Percentiles rank a stretch among this genome's conserved stretches.
These are phyloP conservation scores for Nicotiana obtusifolia DNA, from an alignment of 257 asterid species.

Conservation along the genomic window DNA sequence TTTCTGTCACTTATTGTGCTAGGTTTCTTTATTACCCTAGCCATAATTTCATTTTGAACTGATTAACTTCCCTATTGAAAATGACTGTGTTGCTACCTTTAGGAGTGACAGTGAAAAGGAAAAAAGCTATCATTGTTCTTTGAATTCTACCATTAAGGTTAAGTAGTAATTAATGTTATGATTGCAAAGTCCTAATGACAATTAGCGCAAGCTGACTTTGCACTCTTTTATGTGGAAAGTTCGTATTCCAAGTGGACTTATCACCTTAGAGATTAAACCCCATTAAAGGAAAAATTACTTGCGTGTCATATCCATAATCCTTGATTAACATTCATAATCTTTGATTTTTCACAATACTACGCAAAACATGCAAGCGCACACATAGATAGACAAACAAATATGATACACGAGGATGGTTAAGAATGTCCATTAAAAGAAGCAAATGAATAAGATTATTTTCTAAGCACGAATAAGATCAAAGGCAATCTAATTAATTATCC, in stretches of 20 bases:
- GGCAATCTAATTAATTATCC: background rate
- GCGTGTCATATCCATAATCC: conserved; percentile 1
- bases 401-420: background rate
- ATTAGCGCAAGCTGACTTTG: conserved; percentile 36
- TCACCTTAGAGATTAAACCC: conserved; percentile 34
- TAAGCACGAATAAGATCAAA: background rate
- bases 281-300: conserved; percentile 23
- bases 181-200: conserved; percentile 30
- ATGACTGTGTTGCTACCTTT: conserved; percentile 9
- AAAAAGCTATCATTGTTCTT: conserved; percentile 9
- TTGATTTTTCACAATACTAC: background rate
- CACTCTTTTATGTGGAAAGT: conserved; percentile 14
- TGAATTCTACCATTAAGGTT: conserved; percentile 20
- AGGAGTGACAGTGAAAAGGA: conserved; percentile 5
- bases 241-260: conserved; percentile 26
- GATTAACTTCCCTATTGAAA: background rate
- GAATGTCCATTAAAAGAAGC: background rate
- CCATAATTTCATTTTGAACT: conserved; percentile 9
- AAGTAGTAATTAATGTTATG: conserved; percentile 19
- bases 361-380: background rate
- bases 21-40: background rate
- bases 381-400: background rate
- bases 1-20: background rate
- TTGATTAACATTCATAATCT: background rate
- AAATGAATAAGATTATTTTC: background rate